A percentile compares a stretch with the other conserved stretches of the same genome.
phyloP scores from a whole-genome alignment of 1,284 basidiomycete genomes.

The Cryptococcus floricola region DNA sequence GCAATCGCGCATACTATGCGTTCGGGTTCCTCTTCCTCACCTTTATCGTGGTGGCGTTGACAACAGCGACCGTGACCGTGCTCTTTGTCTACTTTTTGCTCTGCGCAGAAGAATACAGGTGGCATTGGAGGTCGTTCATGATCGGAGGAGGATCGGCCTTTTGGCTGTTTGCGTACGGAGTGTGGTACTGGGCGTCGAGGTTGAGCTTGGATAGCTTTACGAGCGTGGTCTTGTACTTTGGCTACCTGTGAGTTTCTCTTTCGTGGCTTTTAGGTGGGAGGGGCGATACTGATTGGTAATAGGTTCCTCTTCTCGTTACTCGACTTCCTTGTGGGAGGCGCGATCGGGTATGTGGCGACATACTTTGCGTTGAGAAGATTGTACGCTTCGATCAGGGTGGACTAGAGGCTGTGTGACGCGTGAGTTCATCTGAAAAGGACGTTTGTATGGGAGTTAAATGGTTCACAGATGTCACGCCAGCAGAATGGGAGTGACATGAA shows the following conservation, averaged over 20 bases:
- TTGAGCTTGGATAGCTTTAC: constrained; percentile 78
- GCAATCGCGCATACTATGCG: constrained; percentile 88
- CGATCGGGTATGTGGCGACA: constrained; percentile 78
- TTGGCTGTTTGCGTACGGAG: constrained; percentile 78
- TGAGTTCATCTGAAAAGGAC: neutral
- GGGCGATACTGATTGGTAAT: neutral
- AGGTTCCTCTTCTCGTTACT: constrained; percentile 69
- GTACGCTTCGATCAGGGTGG: constrained; percentile 62
- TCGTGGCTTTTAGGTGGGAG: neutral
- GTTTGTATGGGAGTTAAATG: neutral
- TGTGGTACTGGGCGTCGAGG: constrained; percentile 75
- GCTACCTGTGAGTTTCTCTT: constrained; percentile 62
- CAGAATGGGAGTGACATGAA: neutral
- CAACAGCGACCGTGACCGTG: constrained; percentile 84
- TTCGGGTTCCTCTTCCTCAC: constrained; percentile 94
- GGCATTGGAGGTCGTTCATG: constrained; percentile 95
- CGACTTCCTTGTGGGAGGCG: constrained; percentile 83
- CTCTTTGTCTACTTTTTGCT: constrained; percentile 89
- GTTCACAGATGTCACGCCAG: neutral
- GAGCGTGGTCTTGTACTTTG: constrained; percentile 82
- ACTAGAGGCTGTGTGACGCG: constrained; percentile 28
- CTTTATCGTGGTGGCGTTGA: constrained; percentile 75
- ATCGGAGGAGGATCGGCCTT: constrained; percentile 87
- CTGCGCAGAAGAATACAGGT: constrained; percentile 93
- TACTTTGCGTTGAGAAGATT: constrained; percentile 79